Evolutionary conservation across 495 filamentous ascomycete species (phyloP).

Genomic region (Rhizodiscina lignyota): DNA sequence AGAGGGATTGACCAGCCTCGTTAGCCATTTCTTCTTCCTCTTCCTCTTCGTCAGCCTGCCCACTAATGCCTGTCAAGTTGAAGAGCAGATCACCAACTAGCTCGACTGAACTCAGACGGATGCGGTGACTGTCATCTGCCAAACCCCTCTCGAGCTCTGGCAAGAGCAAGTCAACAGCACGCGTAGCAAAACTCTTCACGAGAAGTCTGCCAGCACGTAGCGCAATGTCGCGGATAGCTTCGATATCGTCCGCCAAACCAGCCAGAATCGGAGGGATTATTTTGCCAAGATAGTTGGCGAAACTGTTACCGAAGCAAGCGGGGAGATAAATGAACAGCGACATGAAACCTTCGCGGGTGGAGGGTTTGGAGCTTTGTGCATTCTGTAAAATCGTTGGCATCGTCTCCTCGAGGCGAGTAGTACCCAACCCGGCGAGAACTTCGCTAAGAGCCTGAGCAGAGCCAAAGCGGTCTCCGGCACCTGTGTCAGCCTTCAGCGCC

Average conservation of each 20-base stretch:
- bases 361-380: conserved; percentile 73
- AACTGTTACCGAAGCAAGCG: conserved; percentile 97
- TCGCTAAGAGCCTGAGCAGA: conserved; percentile 95
- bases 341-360: conserved; percentile 97
- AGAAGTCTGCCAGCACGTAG: conserved; percentile 81
- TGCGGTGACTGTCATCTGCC: conserved; percentile 89
- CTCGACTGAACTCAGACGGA: conserved; percentile 93
- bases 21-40: conserved; percentile 55
- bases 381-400: conserved; percentile 94
- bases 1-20: conserved; percentile 76
- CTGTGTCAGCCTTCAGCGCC: conserved; percentile 91
- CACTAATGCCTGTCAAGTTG: conserved; percentile 90
- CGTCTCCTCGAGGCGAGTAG: conserved; percentile 82
- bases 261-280: conserved; percentile 93
- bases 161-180: conserved; percentile 81
- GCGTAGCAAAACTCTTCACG: conserved; percentile 94
- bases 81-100: conserved; percentile 92
- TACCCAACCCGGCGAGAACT: conserved; percentile 88
- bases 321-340: conserved; percentile 97
- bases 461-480: conserved; percentile 85
- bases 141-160: conserved; percentile 91
- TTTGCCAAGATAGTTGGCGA: conserved; percentile 83
- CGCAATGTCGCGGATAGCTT: conserved; percentile 87
- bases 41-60: conserved; percentile 61
- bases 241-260: conserved; percentile 87